Percentiles rank a stretch among this genome's conserved stretches.
phyloP scores from a whole-genome alignment of 1,284 basidiomycete genomes.

The Pulveroboletus sp. region DNA sequence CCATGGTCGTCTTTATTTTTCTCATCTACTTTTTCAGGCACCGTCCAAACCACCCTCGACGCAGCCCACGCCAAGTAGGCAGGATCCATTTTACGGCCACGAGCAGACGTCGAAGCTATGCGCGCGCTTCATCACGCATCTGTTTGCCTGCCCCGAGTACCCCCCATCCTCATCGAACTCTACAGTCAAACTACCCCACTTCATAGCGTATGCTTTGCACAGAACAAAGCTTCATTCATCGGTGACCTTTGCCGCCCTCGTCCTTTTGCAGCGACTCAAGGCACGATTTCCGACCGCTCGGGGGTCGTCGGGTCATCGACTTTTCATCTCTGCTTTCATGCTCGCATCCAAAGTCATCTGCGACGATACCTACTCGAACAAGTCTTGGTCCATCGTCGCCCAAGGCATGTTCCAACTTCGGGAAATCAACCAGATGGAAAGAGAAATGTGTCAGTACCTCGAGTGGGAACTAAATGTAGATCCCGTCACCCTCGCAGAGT shows the following conservation, averaged over 20 bases:
- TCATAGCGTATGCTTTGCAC: slow-evolving; percentile 88
- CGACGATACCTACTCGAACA: slow-evolving; percentile 96
- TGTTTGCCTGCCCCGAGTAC: slow-evolving; percentile 72
- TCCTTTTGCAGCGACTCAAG: slow-evolving; percentile 85
- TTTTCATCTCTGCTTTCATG: slow-evolving; percentile 95
- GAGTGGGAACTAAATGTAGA: slow-evolving; percentile 89
- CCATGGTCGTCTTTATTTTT: not conserved
- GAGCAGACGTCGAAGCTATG: slow-evolving; percentile 63
- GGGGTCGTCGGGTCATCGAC: slow-evolving; percentile 86
- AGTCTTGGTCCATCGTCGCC: slow-evolving; percentile 92
- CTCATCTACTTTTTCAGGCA: slow-evolving; percentile 19
- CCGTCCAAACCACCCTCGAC: slow-evolving; percentile 31
- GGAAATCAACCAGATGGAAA: slow-evolving; percentile 95
- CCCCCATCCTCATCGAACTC: slow-evolving; percentile 50
- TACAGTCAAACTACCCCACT: slow-evolving; percentile 66
- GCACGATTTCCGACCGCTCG: slow-evolving; percentile 88
- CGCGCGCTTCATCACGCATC: slow-evolving; percentile 74
- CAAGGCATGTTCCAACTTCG: slow-evolving; percentile 87
- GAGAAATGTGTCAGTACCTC: slow-evolving; percentile 90
- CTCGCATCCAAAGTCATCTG: slow-evolving; percentile 89
- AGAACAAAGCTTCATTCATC: slow-evolving; percentile 80
- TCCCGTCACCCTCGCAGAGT: slow-evolving; percentile 58
- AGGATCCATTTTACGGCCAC: slow-evolving; percentile 80
- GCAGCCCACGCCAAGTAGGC: slow-evolving; percentile 23
- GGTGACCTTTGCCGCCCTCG: slow-evolving; percentile 83